Evolutionary conservation across 1,284 basidiomycete genomes (phyloP), one percentile per base, ranked within the genome.

Genomic region (Heliocybe sulcata): DNA sequence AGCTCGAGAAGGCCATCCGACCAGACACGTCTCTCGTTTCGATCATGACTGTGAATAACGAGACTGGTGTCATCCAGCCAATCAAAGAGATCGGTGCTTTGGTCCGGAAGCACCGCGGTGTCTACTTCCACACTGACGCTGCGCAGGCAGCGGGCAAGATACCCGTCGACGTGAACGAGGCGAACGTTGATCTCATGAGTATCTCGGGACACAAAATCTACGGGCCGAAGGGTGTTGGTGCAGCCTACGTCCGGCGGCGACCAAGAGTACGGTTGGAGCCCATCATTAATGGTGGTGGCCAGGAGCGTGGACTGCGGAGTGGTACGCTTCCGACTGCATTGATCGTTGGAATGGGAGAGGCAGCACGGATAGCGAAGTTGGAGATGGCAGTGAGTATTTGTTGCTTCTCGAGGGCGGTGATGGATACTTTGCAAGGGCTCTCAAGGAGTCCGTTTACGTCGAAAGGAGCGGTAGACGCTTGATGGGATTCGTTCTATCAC

Each of bases 41-140:
- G 10, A 90, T 99, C 69, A 99, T 99, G 97, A 84, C 92, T 2
- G 96, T 99, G 59, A 99, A 99, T 77, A 99, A 99, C 73, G 97
- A 99, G 76, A 99, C 95, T 6, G 97, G 97, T 51, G 95, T 98
- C 58, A 97, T 99, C 59, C 97, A 99, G 68, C 97, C 97, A 1
- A 81, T 99, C 59, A 90, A 91, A 68, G 94, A 98, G 70, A 99
- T 99, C 60, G 96, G 95, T 23, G 81, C 83, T 3, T 80, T 97
- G 27, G 69, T 92, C 52, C 83, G 87, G 67, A 85, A 90, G 70
- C 81, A 93, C 69, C 84, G 94, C 64, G 90, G 92, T 11, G 82
- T 97, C 14, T 90, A 94, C 71, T 89, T 99, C 79, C 97, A 99
- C 74, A 96, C 97, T 22, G 97, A 99, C 69, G 96, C 92, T 19